Base-by-base conservation (phyloP, 2,329 filamentous ascomycete genomes). In the Akanthomyces dipterigenus region DNA sequence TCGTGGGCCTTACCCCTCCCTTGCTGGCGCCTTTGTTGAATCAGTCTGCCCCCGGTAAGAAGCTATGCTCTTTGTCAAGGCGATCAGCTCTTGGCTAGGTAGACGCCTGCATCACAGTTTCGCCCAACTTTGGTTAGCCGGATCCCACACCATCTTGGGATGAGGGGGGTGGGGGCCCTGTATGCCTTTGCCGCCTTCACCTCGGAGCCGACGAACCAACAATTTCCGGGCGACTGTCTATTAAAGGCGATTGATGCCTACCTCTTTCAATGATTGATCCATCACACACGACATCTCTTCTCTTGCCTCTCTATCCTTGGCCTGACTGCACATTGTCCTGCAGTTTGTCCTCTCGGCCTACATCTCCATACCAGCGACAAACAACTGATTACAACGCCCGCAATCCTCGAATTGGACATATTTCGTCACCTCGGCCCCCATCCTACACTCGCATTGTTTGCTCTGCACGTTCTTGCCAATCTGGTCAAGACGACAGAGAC, bases 181-280 rank as follows among this genome's bases (percentile, higher is more conserved):
- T 34, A n/a, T 34, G 48, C 46, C 48, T 26, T 60, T 43, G 48
- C 55, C 55, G 55, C 46, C 55, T 51, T 42, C 26, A 59, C 36
- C 55, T 50, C 42, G 55, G n/a, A 42, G 43, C 11, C 31, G n/a
- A 53, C 43, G 36, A 53, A 60, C 48, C 48, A 60, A 53, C 57
- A 9, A n/a, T 5, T 45, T 26, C 22, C 24, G 31, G 31, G 20
- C 46, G 6, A 59, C 8, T 8, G 4, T 40, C 45, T 59, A 59
- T 59, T 51, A 59, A 59, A 59, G 55, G 34, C 36, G 6, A 51
- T 59, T 34, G 45, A 51, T 51, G 38, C 55, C 55, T 49, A 36
- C 55, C 46, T 59, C 55, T 59, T 43, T 20, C 36, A 18, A 46
- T 18, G 42, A 22, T 26, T 22, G 3, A 38, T 36, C 20, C 42